Base-by-base conservation (phyloP, 306 rosid species). In the Cyclanthera cordifolia region DNA sequence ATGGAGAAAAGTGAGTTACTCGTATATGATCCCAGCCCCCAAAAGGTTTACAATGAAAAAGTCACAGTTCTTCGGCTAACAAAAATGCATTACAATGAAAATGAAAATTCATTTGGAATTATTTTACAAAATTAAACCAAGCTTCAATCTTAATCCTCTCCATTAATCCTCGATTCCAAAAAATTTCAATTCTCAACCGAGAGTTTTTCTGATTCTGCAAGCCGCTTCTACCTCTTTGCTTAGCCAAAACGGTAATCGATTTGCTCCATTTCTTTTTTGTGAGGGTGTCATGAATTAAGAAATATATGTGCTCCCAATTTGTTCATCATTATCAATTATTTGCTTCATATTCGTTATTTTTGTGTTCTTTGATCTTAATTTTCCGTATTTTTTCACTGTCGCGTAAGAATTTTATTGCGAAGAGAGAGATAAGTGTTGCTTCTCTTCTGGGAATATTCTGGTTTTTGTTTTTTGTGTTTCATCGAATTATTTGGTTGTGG, bases 221-320 rank as follows among this genome's bases (percentile, higher is more conserved):
- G 28, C 28, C 50, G 37, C 14, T 53, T 21, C 14, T 24, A 21
- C 14, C 70, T 21, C 14, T 24, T 65, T 53, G 8, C 28, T 64
- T 27, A 14, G 8, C 70, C 70, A 45, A 45, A 14, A 65, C 70
- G 70, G 70, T 65, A 65, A 19, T 61, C n/a, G 15, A 19, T 21
- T 57, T 39, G 4, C 70, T 41, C 34, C 0, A 0, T 34, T 43
- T 41, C 34, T 43, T 41, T 27, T 28, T 56, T 49, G 5, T 0
- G 0, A 12, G 30, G 70, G 53, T 23, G 20, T 57, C 6, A 23
- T 4, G 23, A 45, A 21, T 12, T 45, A 45, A 14, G 53, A 14
- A 12, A 12, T 21, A 3, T 23, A 21, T 63, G 32, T 5, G 23
- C 20, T 45, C 13, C 37, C 23, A 43, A 45, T 65, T 65, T 65